Base-by-base conservation (phyloP, 306 rosid genomes). In the Crotalaria pallida region DNA sequence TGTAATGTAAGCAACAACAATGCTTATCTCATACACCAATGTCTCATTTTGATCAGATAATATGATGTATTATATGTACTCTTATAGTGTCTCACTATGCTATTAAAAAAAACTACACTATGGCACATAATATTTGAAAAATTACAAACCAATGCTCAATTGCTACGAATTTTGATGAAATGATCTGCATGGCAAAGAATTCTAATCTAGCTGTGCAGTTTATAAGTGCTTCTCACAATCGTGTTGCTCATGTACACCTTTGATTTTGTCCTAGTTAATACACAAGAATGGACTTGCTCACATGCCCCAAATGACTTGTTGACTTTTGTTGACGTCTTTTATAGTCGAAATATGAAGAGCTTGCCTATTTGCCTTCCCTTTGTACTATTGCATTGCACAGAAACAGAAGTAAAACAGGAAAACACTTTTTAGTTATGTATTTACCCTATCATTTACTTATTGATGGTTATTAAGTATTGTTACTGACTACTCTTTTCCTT, bases 401-500 rank as follows among this genome's bases (percentile, higher is more conserved):
- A 58, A 77, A 58, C 38, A 49, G 21, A 58, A 77, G 60, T 70
- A 38, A 59, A 66, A 72, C 2, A 38, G 27, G 27, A 67, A 65
- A 38, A 23, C 21, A 41, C 6, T 52, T 50, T 31, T 45, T 10
- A 24, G 9, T 21, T 50, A 24, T 27, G 65, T 38, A 55, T 41
- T 16, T 59, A 53, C 72, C 41, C 12, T 64, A 17, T 4, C 56
- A 34, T 70, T 27, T 72, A 40, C 56, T 71, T 40, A 12, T 58
- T 50, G 34, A 45, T 19, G 33, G 23, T 74, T 8, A 55, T 49
- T 48, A 50, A 56, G 49, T 58, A 63, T 47, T 48, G 5, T 26
- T 69, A 41, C 41, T 22, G 56, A 33, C 77, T 43, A 50, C 48
- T 67, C 56, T 77, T 72, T 77, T 82, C 69, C 66, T 47, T 76